Evolutionary conservation across 2,329 filamentous ascomycete species (phyloP).

Genomic region (Furcasterigmium sp.): DNA sequence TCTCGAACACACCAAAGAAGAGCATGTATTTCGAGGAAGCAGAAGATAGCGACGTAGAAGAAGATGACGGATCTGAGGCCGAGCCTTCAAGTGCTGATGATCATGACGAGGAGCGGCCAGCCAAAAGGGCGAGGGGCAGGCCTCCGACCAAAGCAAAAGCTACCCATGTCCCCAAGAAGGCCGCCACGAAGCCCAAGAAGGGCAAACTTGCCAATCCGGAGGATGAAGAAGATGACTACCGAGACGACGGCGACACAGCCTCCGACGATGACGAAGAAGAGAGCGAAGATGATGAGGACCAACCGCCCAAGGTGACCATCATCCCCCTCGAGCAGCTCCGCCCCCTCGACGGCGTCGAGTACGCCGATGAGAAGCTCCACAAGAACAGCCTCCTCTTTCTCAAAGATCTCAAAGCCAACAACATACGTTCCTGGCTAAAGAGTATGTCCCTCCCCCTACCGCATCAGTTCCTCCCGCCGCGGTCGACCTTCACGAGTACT

Average conservation of each 20-base stretch:
- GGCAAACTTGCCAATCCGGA: conserved; percentile 13
- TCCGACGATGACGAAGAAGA: conserved; percentile 14
- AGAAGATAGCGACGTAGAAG: conserved; percentile 6
- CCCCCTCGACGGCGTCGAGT: conserved; percentile 36
- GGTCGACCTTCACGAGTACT: too few relatives aligned
- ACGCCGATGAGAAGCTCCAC: conserved; percentile 48
- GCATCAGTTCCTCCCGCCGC: not conserved
- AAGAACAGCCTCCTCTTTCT: conserved; percentile 55
- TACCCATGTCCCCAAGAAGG: not conserved
- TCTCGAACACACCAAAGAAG: conserved; percentile 38
- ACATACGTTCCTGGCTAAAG: conserved; percentile 54
- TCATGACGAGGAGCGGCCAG: conserved; percentile 7
- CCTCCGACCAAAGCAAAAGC: conserved; percentile 5
- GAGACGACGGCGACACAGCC: conserved; percentile 12
- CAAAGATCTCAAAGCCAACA: conserved; percentile 53
- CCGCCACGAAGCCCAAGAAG: conserved; percentile 1
- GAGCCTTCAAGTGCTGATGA: conserved; percentile 4
- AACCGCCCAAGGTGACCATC: conserved; percentile 29
- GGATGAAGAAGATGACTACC: conserved; percentile 15
- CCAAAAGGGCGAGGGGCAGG: conserved; percentile 9
- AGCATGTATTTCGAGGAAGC: conserved; percentile 41
- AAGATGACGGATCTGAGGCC: conserved; percentile 1
- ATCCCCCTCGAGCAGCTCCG: conserved; percentile 35
- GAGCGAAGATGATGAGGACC: conserved; percentile 28
- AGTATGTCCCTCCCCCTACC: conserved; percentile 27